These are phyloP conservation scores for Hypoxylon sp. DNA, from an alignment of 2,329 filamentous ascomycete species.

Conservation along the genomic window DNA sequence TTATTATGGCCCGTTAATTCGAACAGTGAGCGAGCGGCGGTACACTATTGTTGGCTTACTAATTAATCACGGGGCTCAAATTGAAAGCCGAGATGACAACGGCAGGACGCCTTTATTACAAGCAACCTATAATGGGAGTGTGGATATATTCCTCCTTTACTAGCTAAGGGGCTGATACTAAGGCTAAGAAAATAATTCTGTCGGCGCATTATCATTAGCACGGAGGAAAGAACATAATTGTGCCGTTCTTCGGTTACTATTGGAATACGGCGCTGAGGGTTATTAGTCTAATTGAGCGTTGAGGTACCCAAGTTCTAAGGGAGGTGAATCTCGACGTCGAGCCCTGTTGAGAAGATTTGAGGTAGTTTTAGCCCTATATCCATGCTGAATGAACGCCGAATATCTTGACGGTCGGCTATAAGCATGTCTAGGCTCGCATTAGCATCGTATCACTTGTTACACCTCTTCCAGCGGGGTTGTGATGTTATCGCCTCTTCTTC, in stretches of 20 bases:
- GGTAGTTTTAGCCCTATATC: slow-evolving; percentile 27
- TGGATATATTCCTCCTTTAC: neutral
- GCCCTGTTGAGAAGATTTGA: slow-evolving; percentile 21
- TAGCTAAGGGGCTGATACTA: slow-evolving; percentile 1
- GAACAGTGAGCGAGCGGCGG: no score
- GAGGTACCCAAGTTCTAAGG: no score
- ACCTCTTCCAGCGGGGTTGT: slow-evolving; percentile 3
- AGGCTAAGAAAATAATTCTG: neutral
- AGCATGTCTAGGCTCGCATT: neutral
- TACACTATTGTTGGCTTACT: neutral
- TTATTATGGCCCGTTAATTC: neutral
- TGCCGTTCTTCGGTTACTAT: neutral
- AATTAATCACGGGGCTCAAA: neutral
- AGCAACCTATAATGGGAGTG: neutral
- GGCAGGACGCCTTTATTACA: neutral
- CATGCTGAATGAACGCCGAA: neutral
- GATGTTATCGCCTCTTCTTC: neutral
- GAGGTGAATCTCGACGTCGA: neutral
- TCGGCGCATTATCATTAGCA: neutral
- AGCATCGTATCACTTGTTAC: neutral
- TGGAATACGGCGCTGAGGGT: neutral
- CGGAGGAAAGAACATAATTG: neutral
- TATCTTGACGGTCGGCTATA: neutral
- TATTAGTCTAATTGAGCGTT: neutral
- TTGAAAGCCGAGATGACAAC: neutral